A percentile compares a stretch with the other conserved stretches of the same genome.
These are phyloP conservation scores for Onygenales sp. DNA, from an alignment of 2,329 filamentous ascomycete species.

Conservation along the genomic window DNA sequence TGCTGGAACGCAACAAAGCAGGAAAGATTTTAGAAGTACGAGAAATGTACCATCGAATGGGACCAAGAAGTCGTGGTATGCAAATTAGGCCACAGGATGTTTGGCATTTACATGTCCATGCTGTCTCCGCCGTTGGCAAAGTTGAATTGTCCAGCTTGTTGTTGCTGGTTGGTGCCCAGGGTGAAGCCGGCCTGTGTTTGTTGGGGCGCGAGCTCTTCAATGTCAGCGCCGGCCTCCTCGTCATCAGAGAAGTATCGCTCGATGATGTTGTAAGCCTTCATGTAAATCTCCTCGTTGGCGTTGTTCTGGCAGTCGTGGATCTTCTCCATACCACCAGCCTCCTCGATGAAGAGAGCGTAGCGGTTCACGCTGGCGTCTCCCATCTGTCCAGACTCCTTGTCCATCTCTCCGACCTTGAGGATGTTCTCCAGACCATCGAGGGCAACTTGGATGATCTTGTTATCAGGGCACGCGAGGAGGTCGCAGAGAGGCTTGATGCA, in stretches of 20 bases:
- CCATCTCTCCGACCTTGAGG: slow-evolving; percentile 96
- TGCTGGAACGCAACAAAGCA: no score
- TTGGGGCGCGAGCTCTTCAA: slow-evolving; percentile 68
- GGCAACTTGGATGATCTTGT: slow-evolving; percentile 99
- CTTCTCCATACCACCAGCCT: slow-evolving; percentile 99
- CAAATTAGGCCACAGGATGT: no score
- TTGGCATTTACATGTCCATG: slow-evolving; percentile 58
- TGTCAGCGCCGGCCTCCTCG: slow-evolving; percentile 68
- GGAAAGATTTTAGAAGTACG: no score
- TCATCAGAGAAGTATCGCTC: slow-evolving; percentile 99
- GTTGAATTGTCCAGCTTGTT: slow-evolving; percentile 68
- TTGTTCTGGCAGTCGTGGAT: slow-evolving; percentile 99
- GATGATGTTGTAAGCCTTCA: slow-evolving; percentile 99
- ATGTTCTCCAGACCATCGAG: slow-evolving; percentile 98
- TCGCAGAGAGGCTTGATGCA: slow-evolving; percentile 98
- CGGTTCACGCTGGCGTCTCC: slow-evolving; percentile 62
- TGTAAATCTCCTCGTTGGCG: slow-evolving; percentile 99
- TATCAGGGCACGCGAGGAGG: slow-evolving; percentile 89
- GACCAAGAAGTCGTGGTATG: not conserved
- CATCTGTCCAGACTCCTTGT: slow-evolving; percentile 69
- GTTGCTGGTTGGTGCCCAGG: slow-evolving; percentile 55
- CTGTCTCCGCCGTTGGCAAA: slow-evolving; percentile 68
- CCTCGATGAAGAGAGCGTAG: slow-evolving; percentile 96
- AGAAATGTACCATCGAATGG: no score
- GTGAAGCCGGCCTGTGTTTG: slow-evolving; percentile 67